Evolutionary conservation across 163 green algal species (phyloP).

Genomic region (Chloromonas sp.): DNA sequence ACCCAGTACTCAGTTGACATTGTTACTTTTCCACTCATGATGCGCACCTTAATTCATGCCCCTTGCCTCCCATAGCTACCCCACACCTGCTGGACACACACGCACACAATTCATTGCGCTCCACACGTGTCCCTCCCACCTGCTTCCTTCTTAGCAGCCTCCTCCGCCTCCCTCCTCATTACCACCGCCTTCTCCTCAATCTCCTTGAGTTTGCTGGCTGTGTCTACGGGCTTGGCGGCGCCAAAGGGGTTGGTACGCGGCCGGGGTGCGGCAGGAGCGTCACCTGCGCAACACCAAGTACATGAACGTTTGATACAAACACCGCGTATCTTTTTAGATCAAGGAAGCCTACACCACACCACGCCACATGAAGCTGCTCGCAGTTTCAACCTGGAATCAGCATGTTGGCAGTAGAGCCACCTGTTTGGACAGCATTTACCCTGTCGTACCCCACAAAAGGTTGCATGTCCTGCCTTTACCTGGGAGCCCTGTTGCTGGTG

Average conservation of each 20-base stretch:
- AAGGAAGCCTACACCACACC: too few relatives aligned
- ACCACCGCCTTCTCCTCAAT: background rate
- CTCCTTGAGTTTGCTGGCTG: conserved; percentile 23
- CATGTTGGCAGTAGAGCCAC: too few relatives aligned
- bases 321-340: too few relatives aligned
- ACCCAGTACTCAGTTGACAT: background rate
- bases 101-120: background rate
- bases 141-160: background rate
- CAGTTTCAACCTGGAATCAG: too few relatives aligned
- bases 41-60: too few relatives aligned
- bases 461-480: too few relatives aligned
- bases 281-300: too few relatives aligned
- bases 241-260: conserved; percentile 52
- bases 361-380: too few relatives aligned
- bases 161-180: background rate
- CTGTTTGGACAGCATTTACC: too few relatives aligned
- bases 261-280: background rate
- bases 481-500: too few relatives aligned
- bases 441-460: too few relatives aligned
- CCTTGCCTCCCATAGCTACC: background rate
- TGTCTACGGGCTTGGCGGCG: conserved; percentile 45
- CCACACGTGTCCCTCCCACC: background rate
- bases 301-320: too few relatives aligned
- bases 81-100: background rate
- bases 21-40: background rate